phyloP scores from a whole-genome alignment of 768 basidiomycete genomes.

The Heimioporus sp. region DNA sequence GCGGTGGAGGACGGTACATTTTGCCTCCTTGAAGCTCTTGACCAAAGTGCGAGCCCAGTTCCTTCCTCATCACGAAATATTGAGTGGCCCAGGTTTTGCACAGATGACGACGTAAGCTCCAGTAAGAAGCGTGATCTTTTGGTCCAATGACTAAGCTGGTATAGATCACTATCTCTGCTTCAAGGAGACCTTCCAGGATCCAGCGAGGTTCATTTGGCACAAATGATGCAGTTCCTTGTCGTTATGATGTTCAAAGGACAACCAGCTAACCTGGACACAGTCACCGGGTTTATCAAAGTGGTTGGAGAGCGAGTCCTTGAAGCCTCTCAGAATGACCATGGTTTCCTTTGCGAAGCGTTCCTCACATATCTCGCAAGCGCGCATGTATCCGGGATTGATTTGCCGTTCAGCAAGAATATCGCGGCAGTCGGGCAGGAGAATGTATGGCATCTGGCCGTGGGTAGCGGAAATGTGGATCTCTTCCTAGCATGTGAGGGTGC shows the following conservation, averaged over 20 bases:
- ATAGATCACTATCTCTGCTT: slow-evolving; percentile 15
- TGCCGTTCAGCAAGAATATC: slow-evolving; percentile 2
- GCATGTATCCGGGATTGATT: slow-evolving; percentile 10
- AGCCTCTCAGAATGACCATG: neutral
- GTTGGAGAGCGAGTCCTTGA: slow-evolving; percentile 16
- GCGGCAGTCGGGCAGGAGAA: slow-evolving; percentile 29
- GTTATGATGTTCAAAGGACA: slow-evolving; percentile 19
- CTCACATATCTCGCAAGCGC: slow-evolving; percentile 35
- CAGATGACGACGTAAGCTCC: slow-evolving; percentile 15
- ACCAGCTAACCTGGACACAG: neutral
- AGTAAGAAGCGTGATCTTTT: neutral
- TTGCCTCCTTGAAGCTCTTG: slow-evolving; percentile 12
- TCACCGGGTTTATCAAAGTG: slow-evolving; percentile 11
- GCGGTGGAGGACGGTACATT: slow-evolving; percentile 9
- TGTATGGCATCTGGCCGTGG: slow-evolving; percentile 38
- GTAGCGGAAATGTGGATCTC: slow-evolving; percentile 31
- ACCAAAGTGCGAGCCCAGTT: slow-evolving; percentile 16
- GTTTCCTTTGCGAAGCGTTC: slow-evolving; percentile 34
- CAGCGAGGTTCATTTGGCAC: slow-evolving; percentile 6
- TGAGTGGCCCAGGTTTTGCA: slow-evolving; percentile 15
- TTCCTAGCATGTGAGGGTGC: slow-evolving; percentile 37
- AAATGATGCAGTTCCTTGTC: slow-evolving; percentile 26
- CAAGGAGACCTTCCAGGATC: slow-evolving; percentile 1
- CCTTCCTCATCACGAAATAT: neutral
- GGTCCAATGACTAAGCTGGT: neutral